phyloP scores from a whole-genome alignment of 768 basidiomycete species.

The Lactarius sanguifluus region DNA sequence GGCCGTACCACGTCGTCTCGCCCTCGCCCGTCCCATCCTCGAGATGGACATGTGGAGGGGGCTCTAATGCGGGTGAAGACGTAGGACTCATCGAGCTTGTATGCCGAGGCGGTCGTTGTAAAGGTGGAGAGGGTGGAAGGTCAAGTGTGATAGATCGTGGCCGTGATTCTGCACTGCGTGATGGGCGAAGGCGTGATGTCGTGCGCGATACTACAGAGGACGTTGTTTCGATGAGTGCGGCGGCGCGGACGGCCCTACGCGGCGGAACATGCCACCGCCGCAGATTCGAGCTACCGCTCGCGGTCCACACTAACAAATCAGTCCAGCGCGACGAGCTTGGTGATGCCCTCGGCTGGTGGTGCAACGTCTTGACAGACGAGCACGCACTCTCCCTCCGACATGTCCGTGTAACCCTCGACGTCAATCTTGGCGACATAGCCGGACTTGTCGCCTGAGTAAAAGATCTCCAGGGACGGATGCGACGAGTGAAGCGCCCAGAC shows the following conservation, averaged over 20 bases:
- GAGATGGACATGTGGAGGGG: constrained; percentile 9
- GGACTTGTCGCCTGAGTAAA: constrained; percentile 93
- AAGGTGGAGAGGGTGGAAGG: constrained; percentile 22
- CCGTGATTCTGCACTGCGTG: constrained; percentile 25
- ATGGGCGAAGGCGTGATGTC: constrained; percentile 15
- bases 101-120: constrained; percentile 32
- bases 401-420: constrained; percentile 73
- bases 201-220: neutral
- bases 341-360: constrained; percentile 62
- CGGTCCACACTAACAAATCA: constrained; percentile 89
- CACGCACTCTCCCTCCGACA: constrained; percentile 88
- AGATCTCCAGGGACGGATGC: constrained; percentile 82
- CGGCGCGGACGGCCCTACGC: constrained; percentile 41
- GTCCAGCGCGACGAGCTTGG: constrained; percentile 79
- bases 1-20: constrained; percentile 49
- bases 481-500: constrained; percentile 92
- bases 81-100: constrained; percentile 28
- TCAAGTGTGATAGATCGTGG: constrained; percentile 28
- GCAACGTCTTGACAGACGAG: constrained; percentile 66
- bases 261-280: constrained; percentile 77
- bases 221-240: constrained; percentile 27
- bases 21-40: constrained; percentile 32
- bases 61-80: neutral
- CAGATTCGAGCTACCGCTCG: constrained; percentile 77
- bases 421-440: constrained; percentile 94